These are phyloP conservation scores for Elaphomyces granulatus DNA, from an alignment of 495 filamentous ascomycete genomes.

Conservation along the genomic window DNA sequence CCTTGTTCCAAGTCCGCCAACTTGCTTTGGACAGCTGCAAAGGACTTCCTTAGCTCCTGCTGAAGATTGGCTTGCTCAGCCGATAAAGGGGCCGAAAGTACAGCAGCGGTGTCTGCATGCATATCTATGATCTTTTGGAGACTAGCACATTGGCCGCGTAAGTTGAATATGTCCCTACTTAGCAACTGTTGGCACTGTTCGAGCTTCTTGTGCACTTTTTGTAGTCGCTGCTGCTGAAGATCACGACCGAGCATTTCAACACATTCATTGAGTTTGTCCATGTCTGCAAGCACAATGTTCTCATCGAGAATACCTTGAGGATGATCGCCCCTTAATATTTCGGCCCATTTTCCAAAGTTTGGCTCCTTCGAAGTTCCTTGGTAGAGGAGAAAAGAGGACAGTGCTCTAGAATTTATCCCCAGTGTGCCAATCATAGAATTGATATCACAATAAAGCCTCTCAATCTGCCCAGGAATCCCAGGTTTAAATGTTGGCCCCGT, in stretches of 20 bases:
- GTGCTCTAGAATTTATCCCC: conserved; percentile 67
- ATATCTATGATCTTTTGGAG: conserved; percentile 55
- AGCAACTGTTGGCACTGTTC: conserved; percentile 44
- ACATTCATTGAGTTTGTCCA: conserved; percentile 44
- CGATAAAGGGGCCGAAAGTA: conserved; percentile 56
- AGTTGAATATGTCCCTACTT: conserved; percentile 44
- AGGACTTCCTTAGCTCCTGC: conserved; percentile 59
- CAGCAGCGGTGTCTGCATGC: conserved; percentile 47
- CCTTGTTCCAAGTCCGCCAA: conserved; percentile 68
- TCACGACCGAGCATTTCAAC: conserved; percentile 39
- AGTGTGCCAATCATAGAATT: conserved; percentile 93
- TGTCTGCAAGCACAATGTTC: conserved; percentile 57
- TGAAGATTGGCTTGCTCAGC: conserved; percentile 71
- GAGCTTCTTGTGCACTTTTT: conserved; percentile 48
- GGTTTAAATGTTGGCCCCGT: conserved; percentile 39
- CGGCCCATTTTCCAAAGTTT: conserved; percentile 23
- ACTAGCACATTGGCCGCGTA: conserved; percentile 56
- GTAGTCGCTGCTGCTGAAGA: conserved; percentile 51
- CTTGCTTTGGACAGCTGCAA: conserved; percentile 51
- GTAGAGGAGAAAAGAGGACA: conserved; percentile 52
- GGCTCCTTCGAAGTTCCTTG: conserved; percentile 45
- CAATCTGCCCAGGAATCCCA: conserved; percentile 62
- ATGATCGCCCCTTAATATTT: conserved; percentile 27
- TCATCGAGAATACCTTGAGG: conserved; percentile 35
- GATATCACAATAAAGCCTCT: conserved; percentile 78